A percentile compares a stretch with the other conserved stretches of the same genome.
Evolutionary conservation across 441 rosid species (phyloP).

Genomic region (Croton setiger): DNA sequence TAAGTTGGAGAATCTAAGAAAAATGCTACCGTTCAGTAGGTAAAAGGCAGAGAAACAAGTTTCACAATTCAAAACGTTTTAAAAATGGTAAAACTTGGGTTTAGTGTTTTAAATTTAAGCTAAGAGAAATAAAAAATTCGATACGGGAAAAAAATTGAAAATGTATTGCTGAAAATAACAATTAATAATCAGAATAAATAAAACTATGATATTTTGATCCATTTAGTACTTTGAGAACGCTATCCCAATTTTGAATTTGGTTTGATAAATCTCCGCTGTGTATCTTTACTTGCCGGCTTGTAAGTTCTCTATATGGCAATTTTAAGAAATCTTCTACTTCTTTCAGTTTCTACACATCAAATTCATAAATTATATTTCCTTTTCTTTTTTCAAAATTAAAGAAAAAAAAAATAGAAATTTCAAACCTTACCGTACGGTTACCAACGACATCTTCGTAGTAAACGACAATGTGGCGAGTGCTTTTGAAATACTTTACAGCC

Average conservation of each 20-base stretch:
- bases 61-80: too few relatives aligned
- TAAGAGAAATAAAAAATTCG: too few relatives aligned
- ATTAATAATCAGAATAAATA: slow-evolving; percentile 28
- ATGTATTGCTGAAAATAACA: slow-evolving; percentile 5
- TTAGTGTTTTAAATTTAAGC: too few relatives aligned
- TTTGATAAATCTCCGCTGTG: slow-evolving; percentile 32
- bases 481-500: slow-evolving; percentile 41
- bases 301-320: slow-evolving; percentile 33
- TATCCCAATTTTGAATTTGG: slow-evolving; percentile 38
- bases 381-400: not conserved
- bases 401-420: not conserved
- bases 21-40: too few relatives aligned
- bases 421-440: slow-evolving; percentile 37
- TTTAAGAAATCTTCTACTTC: slow-evolving; percentile 39
- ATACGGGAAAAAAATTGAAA: not conserved
- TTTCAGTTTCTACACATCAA: slow-evolving; percentile 34
- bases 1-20: too few relatives aligned
- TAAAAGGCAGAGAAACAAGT: too few relatives aligned
- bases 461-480: slow-evolving; percentile 45
- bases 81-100: too few relatives aligned
- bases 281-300: slow-evolving; percentile 48
- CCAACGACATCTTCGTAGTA: slow-evolving; percentile 49
- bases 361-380: not conserved
- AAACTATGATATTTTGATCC: slow-evolving; percentile 40
- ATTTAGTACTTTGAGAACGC: slow-evolving; percentile 25